Evolutionary conservation across 306 rosid species (phyloP), one percentile per base, ranked within the genome.

Genomic region (Dalbergia cochinchinensis): DNA sequence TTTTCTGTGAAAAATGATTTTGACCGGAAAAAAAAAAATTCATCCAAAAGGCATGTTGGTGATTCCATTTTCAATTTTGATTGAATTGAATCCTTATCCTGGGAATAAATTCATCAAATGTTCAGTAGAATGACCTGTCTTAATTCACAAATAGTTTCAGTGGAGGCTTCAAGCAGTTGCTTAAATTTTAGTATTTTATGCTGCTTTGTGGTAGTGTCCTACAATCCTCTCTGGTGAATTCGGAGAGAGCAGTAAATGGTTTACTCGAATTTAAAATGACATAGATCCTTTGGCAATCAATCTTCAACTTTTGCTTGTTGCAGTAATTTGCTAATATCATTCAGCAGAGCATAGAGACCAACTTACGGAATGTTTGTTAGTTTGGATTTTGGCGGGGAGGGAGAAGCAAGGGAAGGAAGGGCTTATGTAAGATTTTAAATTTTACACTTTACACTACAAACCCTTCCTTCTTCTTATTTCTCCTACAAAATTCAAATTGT

Each of bases 341-440:
- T 71, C 55, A 8, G 84, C 64, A 45, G 47, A 42, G 84, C 54
- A 34, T 60, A 42, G 57, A 47, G 15, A 60, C 6, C 45, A 55
- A 55, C 31, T 37, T 4, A 37, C 2, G 31, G 41, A 4, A 37
- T 37, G 1, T 37, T 37, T 37, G 41, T 37, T 4, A 37, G 41
- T 3, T 37, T 37, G 41, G 7, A 37, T 37, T 37, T 37, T 4
- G 41, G 41, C 3, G 41, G 3, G 41, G 41, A 37, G 0, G 41
- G 7, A 26, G 31, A 26, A 26, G 31, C 6, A 37, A 7, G 33
- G 42, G 71, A 68, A 42, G 55, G 65, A 37, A 37, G 41, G 41
- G 41, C 5, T 37, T 37, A 0, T 37, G 41, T 37, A 37, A 37
- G 7, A 6, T 37, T 37, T 20, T 37, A 37, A 37, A 37, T n/a